Percentiles rank a stretch among this genome's conserved stretches.
phyloP scores from a whole-genome alignment of 164 flowering plant species.

The Magnolia changhungtana region DNA sequence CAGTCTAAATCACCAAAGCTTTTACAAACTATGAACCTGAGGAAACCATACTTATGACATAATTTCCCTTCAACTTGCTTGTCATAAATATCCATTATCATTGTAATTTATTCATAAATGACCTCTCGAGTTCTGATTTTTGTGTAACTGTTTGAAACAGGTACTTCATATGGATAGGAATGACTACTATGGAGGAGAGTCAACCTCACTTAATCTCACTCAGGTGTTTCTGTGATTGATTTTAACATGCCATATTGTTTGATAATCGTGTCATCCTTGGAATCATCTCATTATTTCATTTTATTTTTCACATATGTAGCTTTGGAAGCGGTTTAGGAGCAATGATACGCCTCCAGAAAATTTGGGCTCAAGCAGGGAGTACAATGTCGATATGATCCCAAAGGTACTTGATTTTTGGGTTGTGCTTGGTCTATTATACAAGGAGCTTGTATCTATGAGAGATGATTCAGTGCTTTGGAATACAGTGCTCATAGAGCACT shows the following conservation, averaged over 20 bases:
- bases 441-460: neutral
- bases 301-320: constrained; percentile 34
- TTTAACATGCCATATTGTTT: neutral
- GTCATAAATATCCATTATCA: neutral
- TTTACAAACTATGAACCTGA: neutral
- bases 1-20: neutral
- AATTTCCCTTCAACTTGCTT: neutral
- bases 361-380: constrained; percentile 80
- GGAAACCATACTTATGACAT: neutral
- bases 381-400: constrained; percentile 95
- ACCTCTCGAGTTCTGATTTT: neutral
- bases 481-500: neutral
- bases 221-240: constrained; percentile 41
- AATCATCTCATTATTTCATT: neutral
- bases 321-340: constrained; percentile 88
- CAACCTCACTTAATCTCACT: constrained; percentile 69
- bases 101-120: neutral
- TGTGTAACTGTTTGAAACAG: constrained; percentile 31
- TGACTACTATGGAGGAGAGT: constrained; percentile 92
- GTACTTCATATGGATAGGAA: constrained; percentile 91
- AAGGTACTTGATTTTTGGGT: constrained; percentile 45
- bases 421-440: neutral
- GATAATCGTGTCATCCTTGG: neutral
- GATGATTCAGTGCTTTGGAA: neutral
- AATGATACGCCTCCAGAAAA: constrained; percentile 60